Evolutionary conservation across 768 basidiomycete species (phyloP).

Genomic region (Leccinum uliginosum): DNA sequence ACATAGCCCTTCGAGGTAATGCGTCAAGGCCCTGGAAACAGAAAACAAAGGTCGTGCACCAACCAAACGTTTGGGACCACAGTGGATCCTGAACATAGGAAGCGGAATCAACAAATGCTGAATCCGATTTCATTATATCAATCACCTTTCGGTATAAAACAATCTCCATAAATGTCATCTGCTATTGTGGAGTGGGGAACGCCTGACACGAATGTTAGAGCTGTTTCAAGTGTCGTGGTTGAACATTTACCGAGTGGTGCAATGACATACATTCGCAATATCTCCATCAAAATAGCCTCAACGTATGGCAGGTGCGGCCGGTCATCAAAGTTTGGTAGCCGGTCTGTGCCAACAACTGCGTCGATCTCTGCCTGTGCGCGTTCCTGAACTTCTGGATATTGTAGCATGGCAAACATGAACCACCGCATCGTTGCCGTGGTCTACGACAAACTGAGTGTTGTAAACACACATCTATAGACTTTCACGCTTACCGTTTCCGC

Average conservation of each 20-base stretch:
- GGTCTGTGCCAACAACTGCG: conserved; percentile 23
- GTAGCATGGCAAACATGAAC: conserved; percentile 33
- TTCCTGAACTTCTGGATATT: conserved; percentile 29
- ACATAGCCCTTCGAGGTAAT: conserved; percentile 12
- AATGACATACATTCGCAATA: conserved; percentile 26
- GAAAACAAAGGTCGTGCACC: background rate
- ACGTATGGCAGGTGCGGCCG: conserved; percentile 25
- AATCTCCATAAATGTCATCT: conserved; percentile 14
- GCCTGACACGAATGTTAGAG: conserved; percentile 1
- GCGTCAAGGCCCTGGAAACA: background rate
- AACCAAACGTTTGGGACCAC: conserved; percentile 22
- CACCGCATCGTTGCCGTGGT: conserved; percentile 7
- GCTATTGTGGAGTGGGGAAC: conserved; percentile 16
- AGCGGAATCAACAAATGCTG: background rate
- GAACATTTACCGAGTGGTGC: conserved; percentile 20
- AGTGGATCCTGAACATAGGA: conserved; percentile 10
- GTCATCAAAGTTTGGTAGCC: conserved; percentile 26
- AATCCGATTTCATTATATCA: background rate
- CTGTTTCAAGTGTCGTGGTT: background rate
- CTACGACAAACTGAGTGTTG: conserved; percentile 1
- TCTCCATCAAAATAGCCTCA: conserved; percentile 28
- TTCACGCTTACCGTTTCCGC: conserved; percentile 15
- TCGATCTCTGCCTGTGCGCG: conserved; percentile 30
- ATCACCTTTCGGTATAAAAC: conserved; percentile 23
- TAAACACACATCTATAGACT: background rate